Conservation (phyloP, 306 rosid genomes). For the Neltuma alba region DNA sequence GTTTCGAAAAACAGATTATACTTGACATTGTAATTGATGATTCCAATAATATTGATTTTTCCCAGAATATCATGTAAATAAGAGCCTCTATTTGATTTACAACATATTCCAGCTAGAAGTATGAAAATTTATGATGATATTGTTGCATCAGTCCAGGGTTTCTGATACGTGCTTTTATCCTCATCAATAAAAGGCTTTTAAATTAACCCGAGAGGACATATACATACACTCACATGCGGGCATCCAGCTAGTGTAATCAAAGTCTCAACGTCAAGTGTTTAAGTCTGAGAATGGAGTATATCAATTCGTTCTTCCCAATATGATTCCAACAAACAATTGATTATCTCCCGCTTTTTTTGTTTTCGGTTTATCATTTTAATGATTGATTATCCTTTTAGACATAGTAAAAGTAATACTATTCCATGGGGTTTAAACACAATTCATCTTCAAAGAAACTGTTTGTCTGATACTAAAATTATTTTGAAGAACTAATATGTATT, state of each 20-base stretch:
- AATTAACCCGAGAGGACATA: background rate
- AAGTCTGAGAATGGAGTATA: background rate
- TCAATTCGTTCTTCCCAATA: background rate
- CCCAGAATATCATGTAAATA: constrained; percentile 22
- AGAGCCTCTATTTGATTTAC: background rate
- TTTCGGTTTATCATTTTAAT: background rate
- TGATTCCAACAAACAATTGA: background rate
- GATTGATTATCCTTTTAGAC: background rate
- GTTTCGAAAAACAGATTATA: constrained; percentile 30
- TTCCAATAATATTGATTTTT: constrained; percentile 23
- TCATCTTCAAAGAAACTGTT: background rate
- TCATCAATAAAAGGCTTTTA: background rate
- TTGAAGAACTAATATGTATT: background rate
- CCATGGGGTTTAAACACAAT: background rate
- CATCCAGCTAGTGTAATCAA: background rate
- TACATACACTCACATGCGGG: background rate
- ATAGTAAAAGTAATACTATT: background rate
- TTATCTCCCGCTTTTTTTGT: background rate
- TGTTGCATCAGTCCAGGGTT: constrained; percentile 26
- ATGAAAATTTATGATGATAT: constrained; percentile 5
- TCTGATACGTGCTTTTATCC: background rate
- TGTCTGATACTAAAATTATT: background rate
- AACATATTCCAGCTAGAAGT: background rate
- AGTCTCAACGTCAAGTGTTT: background rate
- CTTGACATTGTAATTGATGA: constrained; percentile 38